Evolutionary conservation across 805 yeast species (phyloP).

Genomic region (Pichia nanzhaoensis): DNA sequence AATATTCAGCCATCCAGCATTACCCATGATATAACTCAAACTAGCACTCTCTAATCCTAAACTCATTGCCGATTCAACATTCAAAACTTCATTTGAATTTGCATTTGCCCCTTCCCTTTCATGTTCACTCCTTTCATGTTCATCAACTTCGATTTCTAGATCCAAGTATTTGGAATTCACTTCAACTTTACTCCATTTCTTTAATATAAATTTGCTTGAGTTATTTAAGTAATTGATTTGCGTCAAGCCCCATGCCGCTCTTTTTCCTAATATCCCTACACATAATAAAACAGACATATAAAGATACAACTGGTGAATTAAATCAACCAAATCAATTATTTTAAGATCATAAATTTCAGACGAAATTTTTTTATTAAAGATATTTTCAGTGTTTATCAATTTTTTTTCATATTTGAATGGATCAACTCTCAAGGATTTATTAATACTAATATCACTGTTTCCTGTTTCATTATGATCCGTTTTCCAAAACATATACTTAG

Average conservation of each 20-base stretch:
- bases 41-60: conserved; percentile 1
- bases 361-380: conserved; percentile 1
- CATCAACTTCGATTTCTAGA: background rate
- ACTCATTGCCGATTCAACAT: background rate
- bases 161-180: conserved; percentile 2
- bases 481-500: background rate
- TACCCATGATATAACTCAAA: background rate
- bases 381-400: background rate
- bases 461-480: background rate
- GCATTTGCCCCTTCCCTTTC: too few relatives aligned
- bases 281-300: conserved; percentile 22
- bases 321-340: conserved; percentile 1
- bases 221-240: conserved; percentile 21
- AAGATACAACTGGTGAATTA: conserved; percentile 19
- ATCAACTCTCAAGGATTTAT: background rate
- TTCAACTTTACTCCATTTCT: conserved; percentile 15
- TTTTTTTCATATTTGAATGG: conserved; percentile 1
- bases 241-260: conserved; percentile 26
- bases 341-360: background rate
- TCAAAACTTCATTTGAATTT: background rate
- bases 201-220: conserved; percentile 17
- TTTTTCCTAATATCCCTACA: conserved; percentile 20
- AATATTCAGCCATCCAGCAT: conserved; percentile 10
- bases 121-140: background rate
- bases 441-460: background rate